Conservation (phyloP, 1,284 basidiomycete species). For the Uromyces viciae-fabae region DNA sequence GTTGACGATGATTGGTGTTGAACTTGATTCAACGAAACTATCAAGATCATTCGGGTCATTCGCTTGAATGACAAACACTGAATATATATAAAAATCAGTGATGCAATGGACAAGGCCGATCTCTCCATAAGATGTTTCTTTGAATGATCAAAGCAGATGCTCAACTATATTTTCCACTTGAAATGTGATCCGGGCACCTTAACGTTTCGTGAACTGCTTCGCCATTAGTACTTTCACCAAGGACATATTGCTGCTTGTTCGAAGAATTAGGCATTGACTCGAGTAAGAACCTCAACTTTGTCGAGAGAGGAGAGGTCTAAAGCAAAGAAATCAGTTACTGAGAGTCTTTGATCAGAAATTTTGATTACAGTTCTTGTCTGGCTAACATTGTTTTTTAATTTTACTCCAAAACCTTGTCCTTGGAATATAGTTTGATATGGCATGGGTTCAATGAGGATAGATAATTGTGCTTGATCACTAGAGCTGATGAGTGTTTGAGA, state of each 20-base stretch:
- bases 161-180: constrained; percentile 11
- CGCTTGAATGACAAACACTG: constrained; percentile 20
- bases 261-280: not conserved
- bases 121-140: no score
- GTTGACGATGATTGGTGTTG: not conserved
- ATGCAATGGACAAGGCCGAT: not conserved
- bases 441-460: constrained; percentile 6
- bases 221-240: not conserved
- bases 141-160: not conserved
- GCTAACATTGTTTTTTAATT: not conserved
- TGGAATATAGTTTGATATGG: not conserved
- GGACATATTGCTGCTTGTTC: not conserved
- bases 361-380: not conserved
- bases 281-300: constrained; percentile 13
- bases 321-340: not conserved
- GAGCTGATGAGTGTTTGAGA: not conserved
- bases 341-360: not conserved
- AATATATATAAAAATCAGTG: not conserved
- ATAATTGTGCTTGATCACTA: not conserved
- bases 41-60: constrained; percentile 4
- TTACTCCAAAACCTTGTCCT: not conserved
- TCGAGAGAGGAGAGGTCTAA: not conserved
- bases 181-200: constrained; percentile 2
- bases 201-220: not conserved
- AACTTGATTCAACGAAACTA: not conserved